Percentiles rank a stretch among this genome's conserved stretches.
phyloP scores from a whole-genome alignment of 495 filamentous ascomycete genomes.

The Clohesyomyces aquaticus region DNA sequence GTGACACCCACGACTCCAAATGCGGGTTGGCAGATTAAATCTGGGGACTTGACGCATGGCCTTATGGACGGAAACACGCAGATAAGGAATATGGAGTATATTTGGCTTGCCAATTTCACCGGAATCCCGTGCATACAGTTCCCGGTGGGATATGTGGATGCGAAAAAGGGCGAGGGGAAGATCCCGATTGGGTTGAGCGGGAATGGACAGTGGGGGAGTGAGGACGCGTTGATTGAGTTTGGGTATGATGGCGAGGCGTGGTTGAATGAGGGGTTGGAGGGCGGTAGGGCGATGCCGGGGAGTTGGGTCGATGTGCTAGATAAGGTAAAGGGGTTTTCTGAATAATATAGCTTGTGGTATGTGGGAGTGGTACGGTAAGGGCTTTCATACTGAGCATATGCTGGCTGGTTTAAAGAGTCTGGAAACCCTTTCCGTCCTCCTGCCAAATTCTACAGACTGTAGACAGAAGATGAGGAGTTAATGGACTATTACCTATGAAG shows the following conservation, averaged over 20 bases:
- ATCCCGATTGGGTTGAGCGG: slow-evolving; percentile 87
- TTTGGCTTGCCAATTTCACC: slow-evolving; percentile 81
- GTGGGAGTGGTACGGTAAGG: not conserved
- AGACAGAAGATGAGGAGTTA: no score
- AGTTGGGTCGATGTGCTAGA: slow-evolving; percentile 54
- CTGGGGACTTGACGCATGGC: slow-evolving; percentile 63
- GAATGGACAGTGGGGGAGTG: slow-evolving; percentile 84
- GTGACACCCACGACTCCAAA: slow-evolving; percentile 78
- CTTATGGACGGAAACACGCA: slow-evolving; percentile 72
- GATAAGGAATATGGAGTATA: slow-evolving; percentile 83
- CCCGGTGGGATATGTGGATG: slow-evolving; percentile 72
- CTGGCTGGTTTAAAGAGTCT: no score
- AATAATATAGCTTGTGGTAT: not conserved
- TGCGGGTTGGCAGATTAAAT: slow-evolving; percentile 71
- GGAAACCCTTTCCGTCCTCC: no score
- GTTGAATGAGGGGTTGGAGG: slow-evolving; percentile 49
- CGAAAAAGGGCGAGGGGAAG: slow-evolving; percentile 53
- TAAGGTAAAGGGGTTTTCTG: no score
- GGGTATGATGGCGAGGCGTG: slow-evolving; percentile 69
- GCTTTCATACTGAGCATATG: no score
- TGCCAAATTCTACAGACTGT: no score
- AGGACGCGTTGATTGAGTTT: slow-evolving; percentile 77
- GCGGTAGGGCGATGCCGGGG: slow-evolving; percentile 48
- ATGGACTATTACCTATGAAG: no score
- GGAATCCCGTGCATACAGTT: slow-evolving; percentile 79